A percentile compares a stretch with the other conserved stretches of the same genome.
Evolutionary conservation across 805 yeast species (phyloP).

Genomic region (Wilhelminamyces savonicus): DNA sequence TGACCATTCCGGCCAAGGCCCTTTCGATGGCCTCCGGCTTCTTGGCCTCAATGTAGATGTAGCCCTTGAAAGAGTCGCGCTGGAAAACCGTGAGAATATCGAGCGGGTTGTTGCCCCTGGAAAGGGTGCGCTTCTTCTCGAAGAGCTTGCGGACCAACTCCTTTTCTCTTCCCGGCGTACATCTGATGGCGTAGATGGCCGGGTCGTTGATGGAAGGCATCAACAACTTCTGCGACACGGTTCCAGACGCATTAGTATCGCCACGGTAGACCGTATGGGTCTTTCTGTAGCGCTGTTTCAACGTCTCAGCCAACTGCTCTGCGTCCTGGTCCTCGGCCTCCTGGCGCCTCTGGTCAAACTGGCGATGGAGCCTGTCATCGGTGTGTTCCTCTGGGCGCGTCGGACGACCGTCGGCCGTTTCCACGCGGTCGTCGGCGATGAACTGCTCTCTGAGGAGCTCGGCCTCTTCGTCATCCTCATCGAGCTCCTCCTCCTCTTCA

Average conservation of each 20-base stretch:
- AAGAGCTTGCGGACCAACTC: slow-evolving; percentile 79
- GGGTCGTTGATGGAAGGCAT: slow-evolving; percentile 97
- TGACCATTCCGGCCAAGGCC: slow-evolving; percentile 85
- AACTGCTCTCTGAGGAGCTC: slow-evolving; percentile 80
- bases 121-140: slow-evolving; percentile 76
- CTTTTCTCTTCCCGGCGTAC: slow-evolving; percentile 89
- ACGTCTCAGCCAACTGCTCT: slow-evolving; percentile 84
- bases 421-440: slow-evolving; percentile 68
- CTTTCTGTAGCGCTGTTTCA: slow-evolving; percentile 88
- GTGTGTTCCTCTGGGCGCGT: slow-evolving; percentile 18
- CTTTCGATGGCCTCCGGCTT: slow-evolving; percentile 86
- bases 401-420: slow-evolving; percentile 52
- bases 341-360: slow-evolving; percentile 81
- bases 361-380: slow-evolving; percentile 84
- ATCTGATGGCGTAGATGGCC: slow-evolving; percentile 90
- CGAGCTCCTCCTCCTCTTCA: slow-evolving; percentile 90
- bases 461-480: slow-evolving; percentile 86
- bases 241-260: slow-evolving; percentile 53
- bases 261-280: slow-evolving; percentile 80
- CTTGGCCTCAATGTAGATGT: slow-evolving; percentile 90
- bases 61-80: slow-evolving; percentile 87
- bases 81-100: slow-evolving; percentile 88
- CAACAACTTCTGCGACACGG: slow-evolving; percentile 85
- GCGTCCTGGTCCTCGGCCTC: slow-evolving; percentile 92
- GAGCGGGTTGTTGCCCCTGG: slow-evolving; percentile 68